These are phyloP conservation scores for Ulota crispa DNA, from an alignment of 225 moss, liverwort and hornwort genomes.

Conservation along the genomic window DNA sequence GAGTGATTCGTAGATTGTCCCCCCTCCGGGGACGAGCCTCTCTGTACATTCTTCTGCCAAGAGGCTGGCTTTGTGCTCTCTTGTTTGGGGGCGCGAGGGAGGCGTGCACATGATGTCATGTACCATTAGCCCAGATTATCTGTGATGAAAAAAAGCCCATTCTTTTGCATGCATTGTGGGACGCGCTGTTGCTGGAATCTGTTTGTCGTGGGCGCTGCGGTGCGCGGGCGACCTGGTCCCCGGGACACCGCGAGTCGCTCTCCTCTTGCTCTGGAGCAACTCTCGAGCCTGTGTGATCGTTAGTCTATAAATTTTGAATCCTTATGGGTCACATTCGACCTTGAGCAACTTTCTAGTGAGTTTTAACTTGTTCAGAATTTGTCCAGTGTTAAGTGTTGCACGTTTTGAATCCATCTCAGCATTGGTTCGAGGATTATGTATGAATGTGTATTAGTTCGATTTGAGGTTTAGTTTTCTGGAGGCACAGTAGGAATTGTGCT, in stretches of 20 bases:
- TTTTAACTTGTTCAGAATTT: no score
- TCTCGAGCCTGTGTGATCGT: no score
- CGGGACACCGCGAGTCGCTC: not conserved
- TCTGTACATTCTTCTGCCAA: conserved; percentile 44
- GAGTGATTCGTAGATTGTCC: conserved; percentile 12
- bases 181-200: no score
- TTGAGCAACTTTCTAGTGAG: no score
- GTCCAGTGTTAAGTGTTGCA: no score
- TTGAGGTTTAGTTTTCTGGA: no score
- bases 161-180: not conserved
- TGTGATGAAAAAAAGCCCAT: conserved; percentile 29
- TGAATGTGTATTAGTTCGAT: no score
- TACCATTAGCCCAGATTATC: conserved; percentile 32
- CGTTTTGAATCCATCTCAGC: no score
- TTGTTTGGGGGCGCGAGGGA: conserved; percentile 18
- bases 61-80: conserved; percentile 23
- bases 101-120: conserved; percentile 34
- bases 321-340: no score
- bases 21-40: conserved; percentile 10
- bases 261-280: not conserved
- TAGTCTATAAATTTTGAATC: no score
- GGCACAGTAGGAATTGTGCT: no score
- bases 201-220: not conserved
- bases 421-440: no score
- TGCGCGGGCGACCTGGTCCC: not conserved